phyloP scores from a whole-genome alignment of 495 filamentous ascomycete genomes.

The Aspergillus mulundensis region DNA sequence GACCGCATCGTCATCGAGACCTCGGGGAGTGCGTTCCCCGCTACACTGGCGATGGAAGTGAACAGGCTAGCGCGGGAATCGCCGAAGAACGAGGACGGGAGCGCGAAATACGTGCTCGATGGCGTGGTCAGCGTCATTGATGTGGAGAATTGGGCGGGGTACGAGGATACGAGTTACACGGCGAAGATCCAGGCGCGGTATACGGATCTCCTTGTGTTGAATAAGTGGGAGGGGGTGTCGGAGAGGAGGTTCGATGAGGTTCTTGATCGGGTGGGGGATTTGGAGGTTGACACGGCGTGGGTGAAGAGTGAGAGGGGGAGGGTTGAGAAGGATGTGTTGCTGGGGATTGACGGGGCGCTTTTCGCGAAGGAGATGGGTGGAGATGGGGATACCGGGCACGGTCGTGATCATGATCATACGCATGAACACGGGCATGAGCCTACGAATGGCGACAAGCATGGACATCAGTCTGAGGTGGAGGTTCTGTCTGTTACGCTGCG shows the following conservation, averaged over 20 bases:
- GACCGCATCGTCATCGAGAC: slow-evolving; percentile 95
- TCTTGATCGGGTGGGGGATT: slow-evolving; percentile 77
- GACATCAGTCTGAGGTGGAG: slow-evolving; percentile 83
- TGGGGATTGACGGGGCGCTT: slow-evolving; percentile 82
- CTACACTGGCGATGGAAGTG: slow-evolving; percentile 87
- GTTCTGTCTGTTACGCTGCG: slow-evolving; percentile 74
- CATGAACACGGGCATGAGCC: slow-evolving; percentile 26
- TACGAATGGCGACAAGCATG: slow-evolving; percentile 53
- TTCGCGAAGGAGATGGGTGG: slow-evolving; percentile 62
- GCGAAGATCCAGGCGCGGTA: slow-evolving; percentile 83
- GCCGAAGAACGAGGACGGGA: slow-evolving; percentile 14
- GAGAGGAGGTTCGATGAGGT: slow-evolving; percentile 76
- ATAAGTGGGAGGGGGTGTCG: slow-evolving; percentile 82
- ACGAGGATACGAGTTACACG: slow-evolving; percentile 85
- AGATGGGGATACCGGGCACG: slow-evolving; percentile 16
- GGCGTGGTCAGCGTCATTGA: slow-evolving; percentile 92
- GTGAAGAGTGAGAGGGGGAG: slow-evolving; percentile 75
- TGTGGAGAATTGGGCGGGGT: slow-evolving; percentile 95
- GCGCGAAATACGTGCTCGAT: slow-evolving; percentile 67
- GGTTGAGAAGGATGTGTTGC: slow-evolving; percentile 70
- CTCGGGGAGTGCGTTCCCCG: slow-evolving; percentile 79
- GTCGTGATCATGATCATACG: slow-evolving; percentile 20
- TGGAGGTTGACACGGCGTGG: slow-evolving; percentile 75
- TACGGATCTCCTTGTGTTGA: slow-evolving; percentile 90
- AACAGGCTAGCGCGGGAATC: slow-evolving; percentile 64